phyloP scores from a whole-genome alignment of 2,329 filamentous ascomycete species.

The Fusarium acutatum region DNA sequence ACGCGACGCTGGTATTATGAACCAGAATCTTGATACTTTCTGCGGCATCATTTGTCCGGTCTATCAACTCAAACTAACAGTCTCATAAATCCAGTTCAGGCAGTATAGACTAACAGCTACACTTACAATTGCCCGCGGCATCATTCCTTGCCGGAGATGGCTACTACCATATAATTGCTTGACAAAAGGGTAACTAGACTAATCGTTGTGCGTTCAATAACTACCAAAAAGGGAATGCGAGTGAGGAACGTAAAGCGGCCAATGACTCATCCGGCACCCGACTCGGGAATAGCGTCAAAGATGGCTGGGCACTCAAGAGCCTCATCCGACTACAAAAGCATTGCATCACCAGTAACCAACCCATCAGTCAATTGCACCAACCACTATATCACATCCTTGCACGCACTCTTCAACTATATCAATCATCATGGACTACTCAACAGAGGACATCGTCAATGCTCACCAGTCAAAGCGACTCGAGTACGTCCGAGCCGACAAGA shows the following conservation, averaged over 20 bases:
- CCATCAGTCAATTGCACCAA: no score
- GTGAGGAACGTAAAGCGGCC: background rate
- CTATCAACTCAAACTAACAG: background rate
- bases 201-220: background rate
- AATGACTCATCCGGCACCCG: conserved; percentile 10
- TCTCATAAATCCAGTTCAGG: background rate
- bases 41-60: background rate
- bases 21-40: no score
- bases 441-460: background rate
- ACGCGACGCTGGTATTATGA: background rate
- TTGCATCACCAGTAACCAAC: background rate
- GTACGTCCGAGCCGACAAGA: conserved; percentile 1
- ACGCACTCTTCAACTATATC: conserved; percentile 47
- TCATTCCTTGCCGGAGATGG: rapidly evolving
- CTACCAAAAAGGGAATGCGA: background rate
- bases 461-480: background rate
- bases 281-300: background rate
- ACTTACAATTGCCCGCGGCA: background rate
- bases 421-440: conserved; percentile 3
- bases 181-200: background rate
- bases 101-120: background rate
- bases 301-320: background rate
- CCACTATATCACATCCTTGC: background rate
- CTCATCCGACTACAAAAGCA: background rate
- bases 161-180: background rate